phyloP scores from a whole-genome alignment of 768 basidiomycete species.

The Tricholoma saponaceum region DNA sequence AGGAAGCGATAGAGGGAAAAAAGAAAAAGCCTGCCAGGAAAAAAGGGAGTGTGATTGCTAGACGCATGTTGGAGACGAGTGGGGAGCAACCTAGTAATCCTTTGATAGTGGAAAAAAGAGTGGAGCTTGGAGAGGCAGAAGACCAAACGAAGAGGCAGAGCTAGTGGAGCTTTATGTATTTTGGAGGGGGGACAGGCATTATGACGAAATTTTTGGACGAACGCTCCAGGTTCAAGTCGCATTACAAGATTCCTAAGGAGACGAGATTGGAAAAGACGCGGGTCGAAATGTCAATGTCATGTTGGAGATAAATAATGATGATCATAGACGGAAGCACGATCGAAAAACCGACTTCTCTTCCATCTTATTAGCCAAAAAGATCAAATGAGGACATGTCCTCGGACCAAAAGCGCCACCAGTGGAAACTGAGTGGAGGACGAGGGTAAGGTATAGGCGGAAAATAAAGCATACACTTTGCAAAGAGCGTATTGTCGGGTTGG shows the following conservation, averaged over 20 bases:
- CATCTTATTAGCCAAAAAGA: neutral
- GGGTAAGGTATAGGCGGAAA: neutral
- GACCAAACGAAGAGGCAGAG: neutral
- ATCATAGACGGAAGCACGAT: neutral
- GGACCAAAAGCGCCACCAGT: neutral
- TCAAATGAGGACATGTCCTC: neutral
- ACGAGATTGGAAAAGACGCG: neutral
- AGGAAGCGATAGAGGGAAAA: neutral
- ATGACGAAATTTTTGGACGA: neutral
- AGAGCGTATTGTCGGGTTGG: neutral
- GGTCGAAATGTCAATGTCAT: neutral
- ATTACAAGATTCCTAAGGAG: neutral
- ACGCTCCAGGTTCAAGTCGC: neutral
- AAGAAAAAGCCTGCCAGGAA: neutral
- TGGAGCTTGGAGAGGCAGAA: slow-evolving; percentile 8
- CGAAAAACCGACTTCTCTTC: neutral
- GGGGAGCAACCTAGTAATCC: neutral
- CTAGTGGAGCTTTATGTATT: neutral
- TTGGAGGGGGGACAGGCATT: neutral
- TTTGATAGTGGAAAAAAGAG: neutral
- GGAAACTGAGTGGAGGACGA: neutral
- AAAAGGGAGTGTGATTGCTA: neutral
- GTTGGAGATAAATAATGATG: neutral
- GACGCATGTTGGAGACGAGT: neutral
- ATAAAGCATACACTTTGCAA: too few species aligned